These are phyloP conservation scores for Malania oleifera DNA, from an alignment of 164 flowering plant species.

Conservation along the genomic window DNA sequence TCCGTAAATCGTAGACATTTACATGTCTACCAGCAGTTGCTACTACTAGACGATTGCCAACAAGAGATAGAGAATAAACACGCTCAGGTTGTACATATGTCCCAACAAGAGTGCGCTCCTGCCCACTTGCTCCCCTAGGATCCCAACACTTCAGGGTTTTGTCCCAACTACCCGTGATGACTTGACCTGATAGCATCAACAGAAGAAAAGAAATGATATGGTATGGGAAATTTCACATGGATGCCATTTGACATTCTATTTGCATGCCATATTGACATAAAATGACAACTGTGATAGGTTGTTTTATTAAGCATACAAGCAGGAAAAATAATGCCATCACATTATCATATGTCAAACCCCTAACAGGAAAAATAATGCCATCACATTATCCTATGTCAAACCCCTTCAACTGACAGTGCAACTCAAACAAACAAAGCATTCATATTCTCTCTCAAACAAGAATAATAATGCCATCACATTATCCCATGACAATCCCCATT, in stretches of 20 bases:
- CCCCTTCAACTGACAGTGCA: too few relatives aligned
- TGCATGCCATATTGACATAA: background rate
- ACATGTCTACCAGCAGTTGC: slow-evolving; percentile 99
- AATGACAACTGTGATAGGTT: background rate
- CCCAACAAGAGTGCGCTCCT: slow-evolving; percentile 85
- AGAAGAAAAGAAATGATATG: background rate
- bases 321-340: too few relatives aligned
- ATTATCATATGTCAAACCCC: too few relatives aligned
- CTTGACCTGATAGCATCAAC: slow-evolving; percentile 61
- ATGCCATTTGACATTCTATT: too few relatives aligned
- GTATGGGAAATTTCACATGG: too few relatives aligned
- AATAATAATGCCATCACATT: too few relatives aligned
- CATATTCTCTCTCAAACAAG: too few relatives aligned
- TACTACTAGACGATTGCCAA: slow-evolving; percentile 89
- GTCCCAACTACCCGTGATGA: slow-evolving; percentile 98
- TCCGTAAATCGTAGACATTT: slow-evolving; percentile 89
- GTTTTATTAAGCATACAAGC: too few relatives aligned
- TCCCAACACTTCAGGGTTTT: slow-evolving; percentile 98
- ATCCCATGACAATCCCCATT: too few relatives aligned
- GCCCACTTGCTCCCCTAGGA: slow-evolving; percentile 97
- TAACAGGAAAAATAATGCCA: too few relatives aligned
- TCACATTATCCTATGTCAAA: too few relatives aligned
- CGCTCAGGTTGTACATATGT: slow-evolving; percentile 95
- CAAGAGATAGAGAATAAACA: slow-evolving; percentile 90
- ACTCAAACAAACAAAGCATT: too few relatives aligned